Base-by-base conservation (phyloP, 2,329 filamentous ascomycete species). In the Botrytis galanthina region DNA sequence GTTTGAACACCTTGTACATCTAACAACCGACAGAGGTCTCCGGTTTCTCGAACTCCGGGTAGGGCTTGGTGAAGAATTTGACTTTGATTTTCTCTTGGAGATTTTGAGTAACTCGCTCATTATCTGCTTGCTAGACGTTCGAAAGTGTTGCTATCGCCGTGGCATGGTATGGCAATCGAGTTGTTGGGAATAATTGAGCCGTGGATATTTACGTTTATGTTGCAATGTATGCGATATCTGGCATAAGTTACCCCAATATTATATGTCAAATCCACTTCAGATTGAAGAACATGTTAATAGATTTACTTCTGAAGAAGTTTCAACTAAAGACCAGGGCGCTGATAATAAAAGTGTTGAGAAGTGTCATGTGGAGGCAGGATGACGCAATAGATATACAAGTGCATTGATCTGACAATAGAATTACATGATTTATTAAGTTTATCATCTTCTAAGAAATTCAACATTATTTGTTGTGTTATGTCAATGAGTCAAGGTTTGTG, bases 231-330 rank as follows among this genome's bases (percentile, higher is more conserved):
- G 29, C 29, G 20, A 26, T 37, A 22, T 2, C 10, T 4, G 3
- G 8, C 4, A 20, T 8, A 14, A 26, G 0, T 4, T 29, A 18
- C 0, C 0, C 32, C 3, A 37, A 22, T 26, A 16, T 0, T 61
- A n/a, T 37, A 61, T 18, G 1, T 0, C 5, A 9, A 9, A 39
- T 22, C 22, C 22, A 7, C 10, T 39, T 9, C 39, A 0, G 20
- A 14, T 61, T 39, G 5, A 39, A 26, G 32, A 26, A 12, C 3
- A 20, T 37, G 22, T 26, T 12, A n/a, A 51, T 37, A 20, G 22
- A 67, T 67, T 20, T 44, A 67, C 32, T 37, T 67, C 14, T 37
- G 46, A 67, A 18, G 20, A 14, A 5, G 12, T 16, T n/a, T 37
- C 44, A 51, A 14, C 20, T 14, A 12, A 9, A 12, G 32, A 46